phyloP scores from a whole-genome alignment of 257 asterid genomes.

The Solanum chmielewskii region DNA sequence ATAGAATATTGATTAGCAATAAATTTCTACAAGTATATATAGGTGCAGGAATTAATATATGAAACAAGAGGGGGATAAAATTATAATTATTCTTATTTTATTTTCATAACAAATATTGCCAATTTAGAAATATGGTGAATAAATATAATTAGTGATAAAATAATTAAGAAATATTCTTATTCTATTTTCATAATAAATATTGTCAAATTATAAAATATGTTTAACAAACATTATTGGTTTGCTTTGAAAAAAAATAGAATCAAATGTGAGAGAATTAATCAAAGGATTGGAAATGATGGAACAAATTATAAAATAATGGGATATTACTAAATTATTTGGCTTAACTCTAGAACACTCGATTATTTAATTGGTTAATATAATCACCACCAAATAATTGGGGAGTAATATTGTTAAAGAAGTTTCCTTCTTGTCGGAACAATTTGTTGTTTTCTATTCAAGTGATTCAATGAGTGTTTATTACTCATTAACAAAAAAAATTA shows the following conservation, averaged over 20 bases:
- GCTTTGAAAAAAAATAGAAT: background rate
- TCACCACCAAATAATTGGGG: background rate
- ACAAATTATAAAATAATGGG: background rate
- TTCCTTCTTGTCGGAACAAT: background rate
- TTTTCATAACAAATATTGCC: background rate
- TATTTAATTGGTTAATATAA: background rate
- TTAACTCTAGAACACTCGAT: background rate
- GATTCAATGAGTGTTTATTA: background rate
- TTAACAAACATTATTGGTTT: background rate
- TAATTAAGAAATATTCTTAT: too few species aligned
- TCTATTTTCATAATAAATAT: background rate
- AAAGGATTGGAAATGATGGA: background rate
- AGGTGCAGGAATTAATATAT: background rate
- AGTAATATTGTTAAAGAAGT: background rate
- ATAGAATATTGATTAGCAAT: too few species aligned
- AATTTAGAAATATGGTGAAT: background rate
- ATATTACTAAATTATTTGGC: background rate
- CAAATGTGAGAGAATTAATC: background rate
- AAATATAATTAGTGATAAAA: background rate
- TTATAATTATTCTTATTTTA: too few species aligned
- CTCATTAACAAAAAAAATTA: background rate
- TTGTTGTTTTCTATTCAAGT: background rate
- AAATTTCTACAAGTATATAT: background rate
- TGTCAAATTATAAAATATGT: background rate
- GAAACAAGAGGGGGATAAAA: background rate